These are phyloP conservation scores for Epichloe typhina DNA, from an alignment of 2,329 filamentous ascomycete species.

Conservation along the genomic window DNA sequence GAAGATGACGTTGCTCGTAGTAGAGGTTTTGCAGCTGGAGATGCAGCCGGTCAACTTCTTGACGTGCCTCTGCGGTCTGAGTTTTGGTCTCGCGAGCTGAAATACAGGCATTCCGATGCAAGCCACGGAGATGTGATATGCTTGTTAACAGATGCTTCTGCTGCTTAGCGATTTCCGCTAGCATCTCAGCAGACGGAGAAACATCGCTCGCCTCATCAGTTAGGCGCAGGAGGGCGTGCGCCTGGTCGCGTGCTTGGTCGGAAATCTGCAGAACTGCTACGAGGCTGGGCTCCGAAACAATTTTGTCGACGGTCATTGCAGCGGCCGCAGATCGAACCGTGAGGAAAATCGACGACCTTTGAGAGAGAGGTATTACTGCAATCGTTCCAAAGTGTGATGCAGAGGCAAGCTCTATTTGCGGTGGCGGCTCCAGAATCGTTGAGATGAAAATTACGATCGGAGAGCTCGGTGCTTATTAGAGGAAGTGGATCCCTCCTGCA, in stretches of 20 bases:
- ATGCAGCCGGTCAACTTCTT: slow-evolving; percentile 84
- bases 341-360: background rate
- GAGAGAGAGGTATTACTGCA: background rate
- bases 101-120: slow-evolving; percentile 73
- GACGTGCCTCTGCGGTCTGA: slow-evolving; percentile 71
- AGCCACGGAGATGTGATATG: slow-evolving; percentile 64
- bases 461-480: background rate
- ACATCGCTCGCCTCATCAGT: slow-evolving; percentile 31
- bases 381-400: background rate
- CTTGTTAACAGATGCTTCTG: slow-evolving; percentile 72
- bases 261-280: slow-evolving; percentile 58
- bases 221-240: slow-evolving; percentile 48
- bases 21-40: slow-evolving; percentile 90
- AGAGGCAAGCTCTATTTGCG: background rate
- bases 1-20: slow-evolving; percentile 86
- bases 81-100: slow-evolving; percentile 75
- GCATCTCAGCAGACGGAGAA: slow-evolving; percentile 32
- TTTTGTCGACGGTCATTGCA: slow-evolving; percentile 25
- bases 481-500: background rate
- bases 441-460: background rate
- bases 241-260: slow-evolving; percentile 59
- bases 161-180: slow-evolving; percentile 53
- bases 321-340: background rate
- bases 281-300: slow-evolving; percentile 37
- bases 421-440: background rate